These are phyloP conservation scores for Lactarius pseudohatsudake DNA, from an alignment of 768 basidiomycete species.

Conservation along the genomic window DNA sequence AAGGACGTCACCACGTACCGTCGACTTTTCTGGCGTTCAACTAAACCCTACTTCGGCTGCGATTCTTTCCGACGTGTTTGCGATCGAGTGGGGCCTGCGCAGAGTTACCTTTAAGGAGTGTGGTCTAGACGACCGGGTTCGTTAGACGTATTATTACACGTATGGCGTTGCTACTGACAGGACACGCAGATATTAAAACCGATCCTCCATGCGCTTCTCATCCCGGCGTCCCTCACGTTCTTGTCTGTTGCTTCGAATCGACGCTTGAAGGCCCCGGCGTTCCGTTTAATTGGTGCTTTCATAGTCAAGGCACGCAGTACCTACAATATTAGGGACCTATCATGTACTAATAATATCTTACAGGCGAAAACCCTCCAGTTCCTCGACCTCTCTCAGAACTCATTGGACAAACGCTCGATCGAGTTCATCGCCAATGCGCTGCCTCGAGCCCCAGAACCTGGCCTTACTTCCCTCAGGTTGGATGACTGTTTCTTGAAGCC, in stretches of 20 bases:
- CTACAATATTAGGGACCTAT: background rate
- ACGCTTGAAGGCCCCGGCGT: constrained; percentile 72
- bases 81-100: constrained; percentile 89
- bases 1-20: constrained; percentile 57
- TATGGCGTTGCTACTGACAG: constrained; percentile 5
- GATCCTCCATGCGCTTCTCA: constrained; percentile 85
- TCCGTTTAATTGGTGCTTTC: constrained; percentile 79
- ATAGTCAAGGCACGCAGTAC: constrained; percentile 56
- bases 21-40: constrained; percentile 80
- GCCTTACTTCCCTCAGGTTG: constrained; percentile 76
- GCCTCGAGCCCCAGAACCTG: constrained; percentile 48
- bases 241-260: constrained; percentile 87
- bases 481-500: constrained; percentile 84
- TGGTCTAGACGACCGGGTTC: constrained; percentile 78
- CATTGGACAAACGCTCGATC: constrained; percentile 78
- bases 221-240: constrained; percentile 75
- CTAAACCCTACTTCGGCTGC: constrained; percentile 69
- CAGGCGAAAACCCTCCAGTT: constrained; percentile 80
- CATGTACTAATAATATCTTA: constrained; percentile 14
- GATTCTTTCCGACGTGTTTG: constrained; percentile 86
- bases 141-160: constrained; percentile 29
- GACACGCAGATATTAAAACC: constrained; percentile 72
- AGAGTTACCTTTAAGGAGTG: constrained; percentile 87
- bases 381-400: constrained; percentile 86
- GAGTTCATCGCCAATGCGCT: constrained; percentile 80